These are phyloP conservation scores for Porpolomopsis calyptriformis DNA, from an alignment of 768 basidiomycete species.

Conservation along the genomic window DNA sequence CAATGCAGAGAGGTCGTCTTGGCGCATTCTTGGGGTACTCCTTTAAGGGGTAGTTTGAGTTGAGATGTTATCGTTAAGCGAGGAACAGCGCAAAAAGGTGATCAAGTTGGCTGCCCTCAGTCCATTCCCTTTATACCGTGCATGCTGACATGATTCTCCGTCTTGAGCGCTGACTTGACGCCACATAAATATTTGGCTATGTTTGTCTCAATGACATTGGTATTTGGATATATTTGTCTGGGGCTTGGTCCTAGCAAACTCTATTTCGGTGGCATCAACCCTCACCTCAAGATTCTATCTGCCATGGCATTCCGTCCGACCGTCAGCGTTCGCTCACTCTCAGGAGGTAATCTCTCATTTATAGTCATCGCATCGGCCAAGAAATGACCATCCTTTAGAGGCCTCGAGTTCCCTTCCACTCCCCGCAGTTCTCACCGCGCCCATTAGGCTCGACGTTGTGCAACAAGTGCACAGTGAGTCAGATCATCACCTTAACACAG, in stretches of 20 bases:
- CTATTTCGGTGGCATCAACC: constrained; percentile 16
- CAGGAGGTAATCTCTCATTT: constrained; percentile 47
- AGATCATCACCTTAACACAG: background rate
- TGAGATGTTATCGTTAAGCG: no score
- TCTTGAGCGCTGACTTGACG: no score
- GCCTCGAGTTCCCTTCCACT: constrained; percentile 82
- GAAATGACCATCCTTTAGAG: constrained; percentile 36
- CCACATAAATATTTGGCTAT: background rate
- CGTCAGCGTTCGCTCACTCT: constrained; percentile 67
- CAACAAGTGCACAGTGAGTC: constrained; percentile 96
- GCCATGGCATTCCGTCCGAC: constrained; percentile 90
- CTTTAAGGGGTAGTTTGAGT: no score
- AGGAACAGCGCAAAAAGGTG: no score
- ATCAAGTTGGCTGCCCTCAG: no score
- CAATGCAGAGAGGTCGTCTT: constrained; percentile 19
- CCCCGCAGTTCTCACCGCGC: constrained; percentile 93
- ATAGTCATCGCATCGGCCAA: background rate
- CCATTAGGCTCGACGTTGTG: constrained; percentile 97
- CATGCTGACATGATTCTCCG: no score
- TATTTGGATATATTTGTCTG: constrained; percentile 3
- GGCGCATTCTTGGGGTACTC: no score
- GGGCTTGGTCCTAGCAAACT: constrained; percentile 6
- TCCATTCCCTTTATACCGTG: no score
- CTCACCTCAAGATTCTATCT: constrained; percentile 34
- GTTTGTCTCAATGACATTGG: background rate